These are phyloP conservation scores for Fusarium sp. DNA, from an alignment of 2,329 filamentous ascomycete species.

Conservation along the genomic window DNA sequence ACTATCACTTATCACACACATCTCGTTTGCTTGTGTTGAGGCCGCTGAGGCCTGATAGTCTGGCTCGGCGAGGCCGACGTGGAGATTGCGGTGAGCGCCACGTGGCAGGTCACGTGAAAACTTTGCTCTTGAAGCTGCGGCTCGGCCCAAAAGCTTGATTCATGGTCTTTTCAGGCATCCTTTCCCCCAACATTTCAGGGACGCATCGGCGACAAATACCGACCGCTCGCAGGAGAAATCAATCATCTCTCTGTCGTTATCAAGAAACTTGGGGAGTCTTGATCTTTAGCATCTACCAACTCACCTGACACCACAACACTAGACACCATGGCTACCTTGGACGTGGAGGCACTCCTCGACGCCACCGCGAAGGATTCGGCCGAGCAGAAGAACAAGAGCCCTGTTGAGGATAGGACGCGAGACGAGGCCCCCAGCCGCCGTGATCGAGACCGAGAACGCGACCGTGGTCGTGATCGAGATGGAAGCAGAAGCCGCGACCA, in stretches of 20 bases:
- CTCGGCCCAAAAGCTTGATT: constrained; percentile 39
- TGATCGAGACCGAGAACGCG: constrained; percentile 66
- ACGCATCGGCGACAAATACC: constrained; percentile 23
- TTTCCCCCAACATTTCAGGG: constrained; percentile 15
- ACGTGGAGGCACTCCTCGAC: constrained; percentile 92
- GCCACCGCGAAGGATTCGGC: constrained; percentile 76
- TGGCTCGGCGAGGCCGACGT: constrained; percentile 3
- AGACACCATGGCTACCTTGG: constrained; percentile 64
- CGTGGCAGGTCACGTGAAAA: constrained; percentile 39
- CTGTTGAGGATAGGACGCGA: constrained; percentile 65
- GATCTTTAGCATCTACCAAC: constrained; percentile 9
- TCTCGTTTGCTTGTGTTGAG: neutral
- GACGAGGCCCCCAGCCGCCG: constrained; percentile 58
- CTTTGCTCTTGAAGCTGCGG: constrained; percentile 1
- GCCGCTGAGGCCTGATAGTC: neutral
- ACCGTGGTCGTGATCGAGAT: constrained; percentile 67
- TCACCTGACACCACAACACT: constrained; percentile 26
- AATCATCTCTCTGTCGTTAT: constrained; percentile 2
- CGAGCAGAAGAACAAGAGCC: constrained; percentile 59
- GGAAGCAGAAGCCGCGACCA: constrained; percentile 66
- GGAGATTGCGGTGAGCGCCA: constrained; percentile 22
- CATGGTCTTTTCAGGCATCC: constrained; percentile 38
- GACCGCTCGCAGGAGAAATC: constrained; percentile 11
- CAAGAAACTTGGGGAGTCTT: constrained; percentile 13
- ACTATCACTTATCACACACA: neutral